Evolutionary conservation across 2,329 filamentous ascomycete species (phyloP).

Genomic region (Verticillium klebahnii): DNA sequence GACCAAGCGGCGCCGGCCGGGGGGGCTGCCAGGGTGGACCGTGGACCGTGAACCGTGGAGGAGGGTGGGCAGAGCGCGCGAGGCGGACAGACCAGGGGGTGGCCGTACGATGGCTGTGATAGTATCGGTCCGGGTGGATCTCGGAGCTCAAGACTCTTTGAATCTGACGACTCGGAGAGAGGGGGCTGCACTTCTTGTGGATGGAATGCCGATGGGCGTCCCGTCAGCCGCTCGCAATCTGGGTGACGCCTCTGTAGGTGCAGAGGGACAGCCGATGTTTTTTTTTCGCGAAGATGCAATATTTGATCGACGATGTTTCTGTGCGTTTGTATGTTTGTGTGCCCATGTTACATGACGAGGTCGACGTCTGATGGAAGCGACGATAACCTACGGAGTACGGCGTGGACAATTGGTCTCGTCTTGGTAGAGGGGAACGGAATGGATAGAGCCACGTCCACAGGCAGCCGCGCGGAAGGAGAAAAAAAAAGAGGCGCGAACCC

Average conservation of each 20-base stretch:
- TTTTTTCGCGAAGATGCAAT: too few species aligned
- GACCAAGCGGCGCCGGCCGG: slow-evolving; percentile 6
- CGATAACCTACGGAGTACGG: too few species aligned
- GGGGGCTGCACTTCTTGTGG: background rate
- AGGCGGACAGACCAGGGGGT: background rate
- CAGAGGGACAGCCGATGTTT: too few species aligned
- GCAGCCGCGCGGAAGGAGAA: slow-evolving; percentile 5
- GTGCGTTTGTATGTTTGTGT: too few species aligned
- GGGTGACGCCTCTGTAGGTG: too few species aligned
- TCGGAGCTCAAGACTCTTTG: background rate
- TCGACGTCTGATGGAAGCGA: too few species aligned
- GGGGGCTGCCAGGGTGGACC: slow-evolving; percentile 7
- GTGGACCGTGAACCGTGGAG: background rate
- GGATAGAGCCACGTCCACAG: background rate
- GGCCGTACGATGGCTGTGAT: background rate
- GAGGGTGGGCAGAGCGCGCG: background rate
- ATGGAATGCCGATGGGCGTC: background rate
- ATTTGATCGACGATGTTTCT: too few species aligned
- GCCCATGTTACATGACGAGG: too few species aligned
- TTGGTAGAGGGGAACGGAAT: background rate
- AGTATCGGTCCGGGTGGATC: background rate
- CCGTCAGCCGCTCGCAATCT: too few species aligned
- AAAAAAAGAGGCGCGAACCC: slow-evolving; percentile 5
- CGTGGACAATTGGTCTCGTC: background rate
- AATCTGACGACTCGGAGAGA: too few species aligned